phyloP scores from a whole-genome alignment of 345 rosid species.

The Salix arbutifolia region DNA sequence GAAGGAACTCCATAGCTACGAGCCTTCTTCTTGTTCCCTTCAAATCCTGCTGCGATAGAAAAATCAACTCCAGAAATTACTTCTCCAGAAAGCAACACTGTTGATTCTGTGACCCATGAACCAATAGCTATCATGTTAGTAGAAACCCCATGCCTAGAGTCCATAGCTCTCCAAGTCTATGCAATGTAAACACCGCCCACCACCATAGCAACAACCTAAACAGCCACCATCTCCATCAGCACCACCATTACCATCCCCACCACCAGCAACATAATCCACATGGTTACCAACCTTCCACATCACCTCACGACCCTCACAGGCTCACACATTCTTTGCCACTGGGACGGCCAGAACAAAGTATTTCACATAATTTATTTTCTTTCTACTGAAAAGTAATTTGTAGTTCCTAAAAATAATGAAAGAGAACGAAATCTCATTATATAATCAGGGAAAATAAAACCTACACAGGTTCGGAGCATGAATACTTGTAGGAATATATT shows the following conservation, averaged over 20 bases:
- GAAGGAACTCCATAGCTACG: conserved; percentile 53
- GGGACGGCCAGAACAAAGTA: conserved; percentile 7
- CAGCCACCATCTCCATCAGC: conserved; percentile 25
- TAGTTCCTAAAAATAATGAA: too few relatives aligned
- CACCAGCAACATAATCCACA: conserved; percentile 15
- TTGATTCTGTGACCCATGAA: conserved; percentile 30
- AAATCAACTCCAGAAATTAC: conserved; percentile 21
- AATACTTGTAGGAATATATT: neutral
- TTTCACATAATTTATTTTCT: neutral
- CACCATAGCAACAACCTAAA: conserved; percentile 13
- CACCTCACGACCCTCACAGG: conserved; percentile 31
- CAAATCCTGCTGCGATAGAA: conserved; percentile 36
- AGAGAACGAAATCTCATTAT: neutral
- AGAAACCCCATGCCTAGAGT: conserved; percentile 53
- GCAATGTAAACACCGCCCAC: conserved; percentile 24
- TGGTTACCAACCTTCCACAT: conserved; percentile 28
- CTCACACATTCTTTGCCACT: neutral
- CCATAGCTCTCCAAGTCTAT: conserved; percentile 67
- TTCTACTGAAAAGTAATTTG: neutral
- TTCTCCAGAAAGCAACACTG: conserved; percentile 46
- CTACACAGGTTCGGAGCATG: too few relatives aligned
- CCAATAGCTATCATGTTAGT: conserved; percentile 22
- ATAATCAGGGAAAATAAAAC: neutral
- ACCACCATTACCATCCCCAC: conserved; percentile 14
- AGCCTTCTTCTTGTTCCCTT: conserved; percentile 66